phyloP scores from a whole-genome alignment of 768 basidiomycete species.

The Naganishia kalamii region DNA sequence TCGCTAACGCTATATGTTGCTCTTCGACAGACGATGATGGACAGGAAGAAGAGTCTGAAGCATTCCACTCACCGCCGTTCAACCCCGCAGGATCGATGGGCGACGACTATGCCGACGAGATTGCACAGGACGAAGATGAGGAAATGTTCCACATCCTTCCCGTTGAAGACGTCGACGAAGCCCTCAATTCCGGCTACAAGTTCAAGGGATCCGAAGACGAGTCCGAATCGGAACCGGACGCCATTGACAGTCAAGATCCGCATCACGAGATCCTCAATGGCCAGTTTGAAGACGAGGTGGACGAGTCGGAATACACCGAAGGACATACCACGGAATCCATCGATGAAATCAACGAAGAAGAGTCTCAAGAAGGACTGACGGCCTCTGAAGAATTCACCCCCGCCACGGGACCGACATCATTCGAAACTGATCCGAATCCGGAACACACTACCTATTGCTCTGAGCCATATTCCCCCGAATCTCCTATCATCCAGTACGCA shows the following conservation, averaged over 20 bases:
- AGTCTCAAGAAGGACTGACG: constrained; percentile 22
- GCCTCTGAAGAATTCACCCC: constrained; percentile 29
- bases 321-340: constrained; percentile 29
- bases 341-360: constrained; percentile 31
- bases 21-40: constrained; percentile 18
- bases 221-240: constrained; percentile 27
- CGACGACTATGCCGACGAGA: constrained; percentile 28
- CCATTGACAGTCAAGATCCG: constrained; percentile 21
- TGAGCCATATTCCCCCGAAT: constrained; percentile 51
- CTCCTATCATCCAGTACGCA: constrained; percentile 76
- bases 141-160: constrained; percentile 31
- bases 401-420: constrained; percentile 49
- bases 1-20: not conserved
- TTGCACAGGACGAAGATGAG: constrained; percentile 29
- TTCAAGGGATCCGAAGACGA: constrained; percentile 2
- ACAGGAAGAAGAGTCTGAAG: constrained; percentile 26
- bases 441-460: constrained; percentile 67
- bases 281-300: not conserved
- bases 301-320: constrained; percentile 1
- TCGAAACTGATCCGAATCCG: constrained; percentile 68
- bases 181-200: not conserved
- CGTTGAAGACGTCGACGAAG: constrained; percentile 22
- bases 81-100: constrained; percentile 27
- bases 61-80: constrained; percentile 43
- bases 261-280: constrained; percentile 18